Base-by-base conservation (phyloP, 805 yeast species). In the Yamadazyma endophytica region DNA sequence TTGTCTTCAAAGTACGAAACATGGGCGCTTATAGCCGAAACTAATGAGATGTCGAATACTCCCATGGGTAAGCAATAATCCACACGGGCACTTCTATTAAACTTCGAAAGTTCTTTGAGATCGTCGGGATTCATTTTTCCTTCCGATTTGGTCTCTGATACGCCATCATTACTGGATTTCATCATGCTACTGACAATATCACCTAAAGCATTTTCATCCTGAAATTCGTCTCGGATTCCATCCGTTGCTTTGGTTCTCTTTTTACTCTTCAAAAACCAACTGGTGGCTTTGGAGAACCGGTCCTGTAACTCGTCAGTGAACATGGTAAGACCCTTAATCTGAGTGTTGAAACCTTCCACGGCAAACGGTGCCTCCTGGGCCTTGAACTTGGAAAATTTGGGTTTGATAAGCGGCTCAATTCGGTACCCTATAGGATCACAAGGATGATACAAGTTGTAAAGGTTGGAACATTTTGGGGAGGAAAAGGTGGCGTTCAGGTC, bases 341-440 rank as follows among this genome's bases (percentile, higher is more conserved):
- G 74, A 26, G 69, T 65, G 32, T 75, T 78, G 56, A 81, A 59
- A 2, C 74, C 73, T 27, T 63, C 61, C 6, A 58, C 55, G 0
- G 75, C 75, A 43, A 71, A 77, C 1, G 85, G 82, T 11, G 83
- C 68, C 12, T 60, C 57, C 33, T 66, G 75, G 0, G 90, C 84
- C 39, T 69, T 65, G 34, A 68, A 56, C 6, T 62, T 51, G 0
- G 77, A 60, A 41, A 79, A 65, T 37, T 50, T 56, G 13, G 69
- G 64, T 37, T 64, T 58, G 4, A 89, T 70, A 35, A 90, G 59
- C 1, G 98, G 98, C 54, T 90, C 98, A 36, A 89, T 58, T 33
- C 97, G 65, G 47, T 89, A 87, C 0, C 90, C 89, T 24, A 92
- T 80, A 1, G 97, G 96, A 50, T 90, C 98, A 42, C 94, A 81